phyloP scores from a whole-genome alignment of 805 yeast genomes.

The Barnettozyma californica region DNA sequence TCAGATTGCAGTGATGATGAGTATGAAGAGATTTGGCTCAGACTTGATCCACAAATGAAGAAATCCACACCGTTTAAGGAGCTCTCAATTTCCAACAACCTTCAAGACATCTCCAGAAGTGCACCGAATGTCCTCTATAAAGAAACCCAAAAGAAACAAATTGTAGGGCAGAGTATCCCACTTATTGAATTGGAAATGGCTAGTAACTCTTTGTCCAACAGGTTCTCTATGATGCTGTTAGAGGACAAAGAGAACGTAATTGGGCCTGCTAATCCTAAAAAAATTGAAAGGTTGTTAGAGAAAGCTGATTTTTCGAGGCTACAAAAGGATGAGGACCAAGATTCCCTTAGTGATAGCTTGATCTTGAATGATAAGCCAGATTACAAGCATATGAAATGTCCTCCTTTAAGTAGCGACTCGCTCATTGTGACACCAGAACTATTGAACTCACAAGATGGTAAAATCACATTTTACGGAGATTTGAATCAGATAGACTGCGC shows the following conservation, averaged over 20 bases:
- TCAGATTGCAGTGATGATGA: not conserved
- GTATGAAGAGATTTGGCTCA: not conserved
- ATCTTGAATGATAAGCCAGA: constrained; percentile 6
- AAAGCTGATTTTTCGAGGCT: not conserved
- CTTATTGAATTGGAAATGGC: not conserved
- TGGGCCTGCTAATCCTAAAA: not conserved
- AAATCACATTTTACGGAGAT: constrained; percentile 14
- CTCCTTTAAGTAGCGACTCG: not conserved
- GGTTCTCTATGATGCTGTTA: constrained; percentile 1
- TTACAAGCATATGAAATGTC: not conserved
- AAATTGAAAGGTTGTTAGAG: not conserved
- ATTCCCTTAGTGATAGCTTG: not conserved
- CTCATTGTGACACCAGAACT: constrained; percentile 3
- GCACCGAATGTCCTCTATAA: not conserved
- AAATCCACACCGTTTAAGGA: constrained; percentile 1
- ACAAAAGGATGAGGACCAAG: not conserved
- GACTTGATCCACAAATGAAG: not conserved
- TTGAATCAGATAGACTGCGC: constrained; percentile 2
- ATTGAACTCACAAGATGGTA: constrained; percentile 9
- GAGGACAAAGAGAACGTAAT: constrained; percentile 7
- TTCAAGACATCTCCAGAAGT: constrained; percentile 1
- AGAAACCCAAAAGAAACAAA: not conserved
- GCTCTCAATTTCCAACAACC: not conserved
- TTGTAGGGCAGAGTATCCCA: not conserved
- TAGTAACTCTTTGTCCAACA: constrained; percentile 3